These are phyloP conservation scores for Drechslerella coelobrocha DNA, from an alignment of 2,329 filamentous ascomycete species.

Conservation along the genomic window DNA sequence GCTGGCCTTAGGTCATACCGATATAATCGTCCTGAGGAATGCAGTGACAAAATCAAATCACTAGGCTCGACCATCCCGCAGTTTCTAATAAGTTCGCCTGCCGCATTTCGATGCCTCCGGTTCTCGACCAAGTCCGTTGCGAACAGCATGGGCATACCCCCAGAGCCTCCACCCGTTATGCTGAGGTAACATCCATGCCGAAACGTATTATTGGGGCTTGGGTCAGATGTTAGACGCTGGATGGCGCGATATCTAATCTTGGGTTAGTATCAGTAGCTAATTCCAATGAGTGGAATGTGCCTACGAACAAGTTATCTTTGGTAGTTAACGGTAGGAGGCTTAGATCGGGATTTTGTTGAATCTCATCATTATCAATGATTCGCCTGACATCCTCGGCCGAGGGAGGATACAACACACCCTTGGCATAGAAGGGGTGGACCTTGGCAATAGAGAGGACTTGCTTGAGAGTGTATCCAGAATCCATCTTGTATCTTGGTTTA, in stretches of 20 bases:
- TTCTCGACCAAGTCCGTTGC: conserved; percentile 60
- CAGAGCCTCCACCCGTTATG: conserved; percentile 58
- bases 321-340: neutral
- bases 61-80: conserved; percentile 56
- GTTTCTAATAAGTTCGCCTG: conserved; percentile 56
- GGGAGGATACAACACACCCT: conserved; percentile 14
- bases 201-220: conserved; percentile 54
- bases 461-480: conserved; percentile 28
- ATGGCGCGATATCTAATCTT: conserved; percentile 57
- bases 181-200: conserved; percentile 59
- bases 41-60: conserved; percentile 60
- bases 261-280: neutral
- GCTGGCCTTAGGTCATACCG: conserved; percentile 55
- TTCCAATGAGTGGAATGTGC: neutral
- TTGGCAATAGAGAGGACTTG: conserved; percentile 40
- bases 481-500: neutral
- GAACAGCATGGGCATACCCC: conserved; percentile 58
- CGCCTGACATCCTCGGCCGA: conserved; percentile 3
- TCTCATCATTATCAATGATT: conserved; percentile 17
- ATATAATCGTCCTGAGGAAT: conserved; percentile 58
- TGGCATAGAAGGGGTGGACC: conserved; percentile 43
- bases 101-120: conserved; percentile 58
- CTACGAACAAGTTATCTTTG: conserved; percentile 17
- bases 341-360: conserved; percentile 6
- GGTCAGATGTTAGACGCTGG: conserved; percentile 58